Evolutionary conservation across 345 rosid species (phyloP), one percentile per base, ranked within the genome.

Genomic region (Rhizophora apiculata): DNA sequence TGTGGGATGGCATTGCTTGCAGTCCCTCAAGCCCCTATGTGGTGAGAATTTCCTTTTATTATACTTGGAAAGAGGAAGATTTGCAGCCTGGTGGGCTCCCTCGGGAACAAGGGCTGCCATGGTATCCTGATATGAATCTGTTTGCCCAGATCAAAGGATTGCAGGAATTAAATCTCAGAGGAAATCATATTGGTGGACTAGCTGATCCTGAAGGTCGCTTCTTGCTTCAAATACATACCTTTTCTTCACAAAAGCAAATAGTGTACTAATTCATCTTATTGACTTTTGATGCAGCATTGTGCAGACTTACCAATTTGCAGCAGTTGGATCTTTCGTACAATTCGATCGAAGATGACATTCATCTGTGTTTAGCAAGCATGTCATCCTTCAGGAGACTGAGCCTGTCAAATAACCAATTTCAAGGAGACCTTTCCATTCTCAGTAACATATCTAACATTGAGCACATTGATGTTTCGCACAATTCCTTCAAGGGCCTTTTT

Each of bases 111-210:
- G 29, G 27, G 59, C 26, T 26, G 4, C 15, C 27, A 27, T 74
- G 68, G 72, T 39, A 21, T 22, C 72, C 59, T 3, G 65, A 74
- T 27, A 68, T 74, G 78, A 63, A 65, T 31, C 60, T 63, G 39
- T 68, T 68, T 63, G 37, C 72, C 32, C 57, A 74, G 32, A 60
- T 68, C 72, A 67, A 62, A 48, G 51, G 68, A 20, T 24, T 74
- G 72, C 48, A 61, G 21, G 64, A 62, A 31, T 31, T 62, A 52
- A 57, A 62, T 30, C 64, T 74, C 9, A 15, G 5, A 22, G 68
- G 68, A 24, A 74, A 74, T 49, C 9, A 56, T 6, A 68, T 74
- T 13, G 78, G 54, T 18, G 68, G 54, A 68, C 31, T 74, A 36
- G 10, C 3, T 48, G 56, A 68, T 39, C 60, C 78, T 5, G 69